These are phyloP conservation scores for Drechslerella stenobrocha DNA, from an alignment of 2,329 filamentous ascomycete genomes.

Conservation along the genomic window DNA sequence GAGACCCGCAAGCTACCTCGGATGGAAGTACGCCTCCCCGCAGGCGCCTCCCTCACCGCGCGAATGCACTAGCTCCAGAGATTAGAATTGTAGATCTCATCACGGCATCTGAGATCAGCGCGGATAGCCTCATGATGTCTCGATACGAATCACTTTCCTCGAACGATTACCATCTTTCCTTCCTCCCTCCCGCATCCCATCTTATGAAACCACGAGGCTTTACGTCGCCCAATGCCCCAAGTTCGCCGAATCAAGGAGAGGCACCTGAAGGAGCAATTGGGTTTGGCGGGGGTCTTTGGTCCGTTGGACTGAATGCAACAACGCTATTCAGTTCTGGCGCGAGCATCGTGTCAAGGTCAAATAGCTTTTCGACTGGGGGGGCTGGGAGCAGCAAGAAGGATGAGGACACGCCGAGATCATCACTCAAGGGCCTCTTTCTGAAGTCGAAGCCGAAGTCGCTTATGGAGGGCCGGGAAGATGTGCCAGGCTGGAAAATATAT, in stretches of 20 bases:
- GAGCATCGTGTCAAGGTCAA: conserved; percentile 63
- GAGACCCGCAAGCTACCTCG: conserved; percentile 55
- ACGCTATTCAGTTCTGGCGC: conserved; percentile 83
- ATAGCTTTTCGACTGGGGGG: conserved; percentile 36
- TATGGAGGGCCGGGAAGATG: conserved; percentile 52
- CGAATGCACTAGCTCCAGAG: conserved; percentile 82
- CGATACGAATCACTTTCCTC: conserved; percentile 83
- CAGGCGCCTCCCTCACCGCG: conserved; percentile 60
- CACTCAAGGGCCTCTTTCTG: conserved; percentile 33
- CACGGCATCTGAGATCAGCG: conserved; percentile 79
- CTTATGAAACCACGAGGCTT: conserved; percentile 61
- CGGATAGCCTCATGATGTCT: conserved; percentile 81
- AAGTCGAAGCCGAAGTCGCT: conserved; percentile 54
- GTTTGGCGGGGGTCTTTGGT: conserved; percentile 78
- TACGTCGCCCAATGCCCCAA: conserved; percentile 66
- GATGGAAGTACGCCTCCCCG: conserved; percentile 54
- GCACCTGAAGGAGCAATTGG: conserved; percentile 64
- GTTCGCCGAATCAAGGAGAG: conserved; percentile 61
- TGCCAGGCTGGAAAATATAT: conserved; percentile 76
- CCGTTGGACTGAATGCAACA: conserved; percentile 83
- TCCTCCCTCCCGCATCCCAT: conserved; percentile 69
- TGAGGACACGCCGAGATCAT: conserved; percentile 37
- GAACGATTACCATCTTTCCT: conserved; percentile 86
- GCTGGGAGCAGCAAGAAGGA: conserved; percentile 28
- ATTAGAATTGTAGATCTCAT: conserved; percentile 85